phyloP scores from a whole-genome alignment of 805 yeast genomes.

The Ogataea kodamae region DNA sequence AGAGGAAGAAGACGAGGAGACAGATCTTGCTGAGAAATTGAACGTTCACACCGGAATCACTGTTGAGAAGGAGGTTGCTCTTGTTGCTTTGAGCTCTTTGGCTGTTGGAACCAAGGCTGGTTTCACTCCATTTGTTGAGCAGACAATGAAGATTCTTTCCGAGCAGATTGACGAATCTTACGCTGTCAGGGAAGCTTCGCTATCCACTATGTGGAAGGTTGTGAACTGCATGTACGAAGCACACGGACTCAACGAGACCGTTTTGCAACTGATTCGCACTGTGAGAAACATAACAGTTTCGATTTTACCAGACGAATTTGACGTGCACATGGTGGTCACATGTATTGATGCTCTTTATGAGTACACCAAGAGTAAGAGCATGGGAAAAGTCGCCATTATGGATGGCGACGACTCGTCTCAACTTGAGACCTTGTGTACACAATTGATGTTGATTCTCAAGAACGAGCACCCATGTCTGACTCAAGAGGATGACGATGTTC shows the following conservation, averaged over 20 bases:
- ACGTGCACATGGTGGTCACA: constrained; percentile 73
- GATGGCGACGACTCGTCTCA: constrained; percentile 52
- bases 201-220: constrained; percentile 79
- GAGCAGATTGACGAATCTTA: constrained; percentile 82
- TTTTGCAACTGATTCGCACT: constrained; percentile 55
- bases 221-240: constrained; percentile 63
- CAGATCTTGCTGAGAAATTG: constrained; percentile 65
- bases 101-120: constrained; percentile 82
- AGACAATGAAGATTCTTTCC: constrained; percentile 56
- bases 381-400: constrained; percentile 72
- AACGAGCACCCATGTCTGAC: constrained; percentile 83
- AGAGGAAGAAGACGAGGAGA: constrained; percentile 50
- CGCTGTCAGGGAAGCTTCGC: constrained; percentile 86
- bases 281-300: constrained; percentile 66
- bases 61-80: constrained; percentile 93
- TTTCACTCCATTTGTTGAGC: constrained; percentile 74
- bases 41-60: constrained; percentile 93
- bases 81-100: constrained; percentile 83
- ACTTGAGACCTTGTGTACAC: constrained; percentile 67
- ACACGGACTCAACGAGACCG: constrained; percentile 53
- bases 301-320: constrained; percentile 74
- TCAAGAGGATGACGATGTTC: constrained; percentile 50
- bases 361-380: constrained; percentile 46
- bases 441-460: constrained; percentile 68
- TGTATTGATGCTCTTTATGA: constrained; percentile 72